Evolutionary conservation across 306 rosid genomes (phyloP).

Genomic region (Rubus idaeus): DNA sequence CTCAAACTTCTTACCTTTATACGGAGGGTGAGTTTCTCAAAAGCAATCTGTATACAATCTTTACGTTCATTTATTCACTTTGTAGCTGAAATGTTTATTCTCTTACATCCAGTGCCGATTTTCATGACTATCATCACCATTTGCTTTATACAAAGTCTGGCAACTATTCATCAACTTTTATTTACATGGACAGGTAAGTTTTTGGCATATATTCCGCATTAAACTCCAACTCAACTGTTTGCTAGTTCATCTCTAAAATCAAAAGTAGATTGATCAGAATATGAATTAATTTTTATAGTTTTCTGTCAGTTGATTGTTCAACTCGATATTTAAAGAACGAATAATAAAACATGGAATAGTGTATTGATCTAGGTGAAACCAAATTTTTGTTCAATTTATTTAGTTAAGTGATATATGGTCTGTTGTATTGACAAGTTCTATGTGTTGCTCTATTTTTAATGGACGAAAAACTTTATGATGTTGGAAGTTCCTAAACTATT

Average conservation of each 20-base stretch:
- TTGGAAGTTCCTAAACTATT: neutral
- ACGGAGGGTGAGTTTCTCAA: constrained; percentile 73
- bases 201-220: constrained; percentile 1
- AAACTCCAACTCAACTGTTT: no score
- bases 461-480: neutral
- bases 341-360: neutral
- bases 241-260: neutral
- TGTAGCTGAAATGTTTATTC: constrained; percentile 28
- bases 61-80: constrained; percentile 3
- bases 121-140: constrained; percentile 98
- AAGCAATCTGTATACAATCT: constrained; percentile 12
- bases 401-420: neutral
- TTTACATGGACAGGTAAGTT: constrained; percentile 87
- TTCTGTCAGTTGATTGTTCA: neutral
- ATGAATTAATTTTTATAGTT: neutral
- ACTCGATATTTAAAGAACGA: neutral
- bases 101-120: constrained; percentile 67
- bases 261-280: neutral
- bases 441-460: neutral
- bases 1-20: constrained; percentile 83
- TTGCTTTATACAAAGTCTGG: constrained; percentile 93
- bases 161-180: constrained; percentile 90
- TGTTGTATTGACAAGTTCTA: neutral
- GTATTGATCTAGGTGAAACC: no score
- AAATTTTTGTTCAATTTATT: no score